phyloP scores from a whole-genome alignment of 495 filamentous ascomycete species.

The Letharia columbiana region DNA sequence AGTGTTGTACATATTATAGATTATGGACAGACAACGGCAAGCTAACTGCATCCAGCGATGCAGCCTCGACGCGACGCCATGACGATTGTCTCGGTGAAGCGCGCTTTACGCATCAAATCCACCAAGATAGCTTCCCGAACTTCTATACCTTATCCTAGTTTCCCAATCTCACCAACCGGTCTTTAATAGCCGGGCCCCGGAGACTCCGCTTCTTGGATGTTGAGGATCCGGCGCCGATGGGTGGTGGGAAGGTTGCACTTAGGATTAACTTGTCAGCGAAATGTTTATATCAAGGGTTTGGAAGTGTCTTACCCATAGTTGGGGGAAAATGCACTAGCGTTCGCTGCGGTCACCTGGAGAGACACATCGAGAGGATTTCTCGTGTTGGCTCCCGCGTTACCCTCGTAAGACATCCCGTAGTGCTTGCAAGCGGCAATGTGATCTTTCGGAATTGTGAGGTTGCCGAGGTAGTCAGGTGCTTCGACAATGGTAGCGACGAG shows the following conservation, averaged over 20 bases:
- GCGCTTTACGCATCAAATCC: not conserved
- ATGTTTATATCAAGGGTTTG: too few species aligned
- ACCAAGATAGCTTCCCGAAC: not conserved
- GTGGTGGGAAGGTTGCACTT: conserved; percentile 12
- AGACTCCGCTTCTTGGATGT: conserved; percentile 11
- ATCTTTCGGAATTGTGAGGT: conserved; percentile 48
- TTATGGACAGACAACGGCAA: not conserved
- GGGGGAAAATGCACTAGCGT: conserved; percentile 39
- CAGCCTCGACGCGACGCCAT: not conserved
- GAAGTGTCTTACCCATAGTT: conserved; percentile 38
- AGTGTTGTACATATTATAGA: not conserved
- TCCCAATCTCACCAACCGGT: not conserved
- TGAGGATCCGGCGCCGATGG: conserved; percentile 9
- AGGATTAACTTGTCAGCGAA: not conserved
- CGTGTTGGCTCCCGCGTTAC: conserved; percentile 66
- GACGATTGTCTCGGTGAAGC: not conserved
- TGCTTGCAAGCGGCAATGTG: conserved; percentile 52
- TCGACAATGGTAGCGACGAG: conserved; percentile 42
- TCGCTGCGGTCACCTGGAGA: conserved; percentile 37
- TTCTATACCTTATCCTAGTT: not conserved
- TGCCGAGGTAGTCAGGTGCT: conserved; percentile 32
- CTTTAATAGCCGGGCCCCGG: not conserved
- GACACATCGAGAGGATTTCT: conserved; percentile 52
- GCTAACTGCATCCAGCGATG: not conserved
- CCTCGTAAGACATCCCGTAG: conserved; percentile 38